A percentile compares a stretch with the other conserved stretches of the same genome.
Conservation (phyloP, 768 basidiomycete genomes). For the Paxillus ammoniavirescens region DNA sequence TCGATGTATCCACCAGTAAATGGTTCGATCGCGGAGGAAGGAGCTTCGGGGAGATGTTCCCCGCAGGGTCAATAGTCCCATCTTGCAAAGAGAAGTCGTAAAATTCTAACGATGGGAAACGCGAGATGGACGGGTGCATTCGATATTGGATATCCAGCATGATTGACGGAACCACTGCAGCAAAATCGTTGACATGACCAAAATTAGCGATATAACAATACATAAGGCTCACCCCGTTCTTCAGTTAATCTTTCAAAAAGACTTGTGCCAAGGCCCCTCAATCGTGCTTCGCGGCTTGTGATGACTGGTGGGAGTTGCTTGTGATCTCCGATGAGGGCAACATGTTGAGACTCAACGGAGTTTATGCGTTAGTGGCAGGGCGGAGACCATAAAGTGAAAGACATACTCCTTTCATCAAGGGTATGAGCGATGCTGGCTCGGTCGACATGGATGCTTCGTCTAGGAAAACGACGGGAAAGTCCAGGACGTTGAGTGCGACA, state of each 20-base stretch:
- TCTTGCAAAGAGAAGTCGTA: constrained; percentile 70
- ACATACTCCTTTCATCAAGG: constrained; percentile 91
- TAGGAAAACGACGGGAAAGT: constrained; percentile 91
- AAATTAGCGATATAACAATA: neutral
- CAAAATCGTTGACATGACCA: constrained; percentile 9
- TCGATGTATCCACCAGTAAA: constrained; percentile 35
- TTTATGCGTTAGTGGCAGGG: constrained; percentile 12
- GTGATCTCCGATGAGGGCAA: constrained; percentile 94
- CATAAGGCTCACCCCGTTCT: constrained; percentile 62
- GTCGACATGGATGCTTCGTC: constrained; percentile 98
- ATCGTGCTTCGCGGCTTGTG: constrained; percentile 68
- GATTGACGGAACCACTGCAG: constrained; percentile 74
- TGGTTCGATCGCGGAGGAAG: constrained; percentile 62
- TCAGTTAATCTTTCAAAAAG: constrained; percentile 89
- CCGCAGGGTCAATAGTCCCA: constrained; percentile 62
- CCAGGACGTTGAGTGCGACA: constrained; percentile 60
- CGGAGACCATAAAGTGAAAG: constrained; percentile 8
- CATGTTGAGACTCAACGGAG: constrained; percentile 62
- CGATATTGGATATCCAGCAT: constrained; percentile 96
- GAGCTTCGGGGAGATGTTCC: constrained; percentile 47
- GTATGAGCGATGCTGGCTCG: constrained; percentile 87
- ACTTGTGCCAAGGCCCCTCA: constrained; percentile 72
- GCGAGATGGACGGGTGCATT: constrained; percentile 90
- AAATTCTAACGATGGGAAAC: constrained; percentile 83
- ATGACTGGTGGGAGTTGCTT: constrained; percentile 93